phyloP scores from a whole-genome alignment of 176 grass and related monocot species.

The Rhynchospora breviuscula region DNA sequence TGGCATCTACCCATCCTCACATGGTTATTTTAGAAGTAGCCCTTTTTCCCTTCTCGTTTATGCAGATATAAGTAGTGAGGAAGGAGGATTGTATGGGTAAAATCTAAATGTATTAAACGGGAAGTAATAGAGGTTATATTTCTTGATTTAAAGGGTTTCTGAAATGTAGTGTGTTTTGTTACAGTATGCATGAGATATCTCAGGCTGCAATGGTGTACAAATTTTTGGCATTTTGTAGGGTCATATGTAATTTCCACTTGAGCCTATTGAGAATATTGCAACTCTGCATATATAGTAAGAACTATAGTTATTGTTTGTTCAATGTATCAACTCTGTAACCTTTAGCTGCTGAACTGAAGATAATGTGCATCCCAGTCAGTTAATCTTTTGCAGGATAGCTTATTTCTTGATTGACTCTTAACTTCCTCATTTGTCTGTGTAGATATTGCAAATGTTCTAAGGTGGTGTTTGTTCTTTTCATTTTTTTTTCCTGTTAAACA shows the following conservation, averaged over 20 bases:
- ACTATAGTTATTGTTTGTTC: not conserved
- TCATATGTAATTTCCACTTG: not conserved
- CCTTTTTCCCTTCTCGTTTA: not conserved
- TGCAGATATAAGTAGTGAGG: not conserved
- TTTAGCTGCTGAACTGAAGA: not conserved
- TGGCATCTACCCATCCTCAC: not conserved
- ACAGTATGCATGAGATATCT: not conserved
- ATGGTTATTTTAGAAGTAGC: not conserved
- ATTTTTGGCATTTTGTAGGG: not conserved
- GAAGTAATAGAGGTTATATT: not conserved
- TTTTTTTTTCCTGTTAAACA: slow-evolving; percentile 45
- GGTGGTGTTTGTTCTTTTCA: not conserved
- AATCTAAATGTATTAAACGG: not conserved
- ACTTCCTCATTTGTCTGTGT: not conserved
- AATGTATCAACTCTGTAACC: not conserved
- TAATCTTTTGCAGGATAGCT: not conserved
- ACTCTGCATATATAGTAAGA: not conserved
- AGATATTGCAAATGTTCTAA: slow-evolving; percentile 7
- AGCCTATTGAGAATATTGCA: not conserved
- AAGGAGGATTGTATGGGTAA: not conserved
- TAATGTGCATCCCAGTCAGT: not conserved
- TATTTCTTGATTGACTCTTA: not conserved
- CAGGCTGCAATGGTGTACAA: not conserved
- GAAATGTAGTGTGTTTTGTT: not conserved
- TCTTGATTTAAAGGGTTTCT: not conserved